Evolutionary conservation across 495 filamentous ascomycete genomes (phyloP).

Genomic region (Trichoderma parareesei): DNA sequence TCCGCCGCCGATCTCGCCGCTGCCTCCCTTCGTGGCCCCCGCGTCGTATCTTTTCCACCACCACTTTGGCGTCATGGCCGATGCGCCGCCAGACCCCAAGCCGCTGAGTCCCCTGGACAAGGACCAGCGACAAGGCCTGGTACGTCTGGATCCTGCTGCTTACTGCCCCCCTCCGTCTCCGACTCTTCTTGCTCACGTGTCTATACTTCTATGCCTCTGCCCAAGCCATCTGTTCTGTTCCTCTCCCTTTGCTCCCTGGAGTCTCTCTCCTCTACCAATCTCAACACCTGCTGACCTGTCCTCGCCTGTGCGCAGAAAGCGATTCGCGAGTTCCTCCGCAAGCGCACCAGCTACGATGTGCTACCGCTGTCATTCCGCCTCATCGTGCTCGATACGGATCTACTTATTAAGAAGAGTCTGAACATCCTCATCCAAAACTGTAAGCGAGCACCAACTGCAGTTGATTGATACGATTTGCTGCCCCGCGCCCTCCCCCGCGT

Average conservation of each 20-base stretch:
- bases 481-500: conserved; percentile 12
- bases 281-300: background rate
- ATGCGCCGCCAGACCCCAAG: conserved; percentile 21
- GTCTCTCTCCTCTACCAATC: background rate
- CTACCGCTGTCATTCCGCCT: conserved; percentile 95
- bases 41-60: conserved; percentile 71
- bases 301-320: conserved; percentile 50
- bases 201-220: background rate
- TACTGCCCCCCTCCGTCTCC: background rate
- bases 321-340: conserved; percentile 93
- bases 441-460: conserved; percentile 29
- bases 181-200: conserved; percentile 13
- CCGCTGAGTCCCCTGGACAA: conserved; percentile 70
- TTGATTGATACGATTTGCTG: background rate
- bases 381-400: conserved; percentile 87
- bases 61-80: conserved; percentile 15
- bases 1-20: conserved; percentile 14
- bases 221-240: background rate
- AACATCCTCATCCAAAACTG: conserved; percentile 97
- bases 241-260: background rate
- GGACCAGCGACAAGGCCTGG: conserved; percentile 89
- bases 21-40: conserved; percentile 58
- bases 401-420: conserved; percentile 94
- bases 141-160: conserved; percentile 40
- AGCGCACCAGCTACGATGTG: conserved; percentile 96